Conservation (phyloP, 106 monocot species). For the Allium sativum region DNA sequence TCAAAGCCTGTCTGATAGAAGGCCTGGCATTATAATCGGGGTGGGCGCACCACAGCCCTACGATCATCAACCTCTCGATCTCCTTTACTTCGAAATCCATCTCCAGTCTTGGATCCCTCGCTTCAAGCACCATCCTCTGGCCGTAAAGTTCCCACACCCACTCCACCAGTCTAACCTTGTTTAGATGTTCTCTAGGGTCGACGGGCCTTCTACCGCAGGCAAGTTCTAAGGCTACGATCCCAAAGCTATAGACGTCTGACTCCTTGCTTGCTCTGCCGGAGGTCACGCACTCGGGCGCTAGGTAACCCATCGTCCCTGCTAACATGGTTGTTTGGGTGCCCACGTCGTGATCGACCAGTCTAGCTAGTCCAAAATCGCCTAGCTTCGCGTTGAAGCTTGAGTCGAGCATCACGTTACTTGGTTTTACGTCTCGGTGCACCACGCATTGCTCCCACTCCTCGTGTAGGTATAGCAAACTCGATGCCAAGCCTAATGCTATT, state of each 20-base stretch:
- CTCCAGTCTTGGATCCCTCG: background rate
- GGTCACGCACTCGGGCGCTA: slow-evolving; percentile 11
- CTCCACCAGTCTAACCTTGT: slow-evolving; percentile 2
- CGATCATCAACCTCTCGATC: slow-evolving; percentile 2
- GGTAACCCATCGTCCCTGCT: slow-evolving; percentile 21
- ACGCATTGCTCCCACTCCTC: slow-evolving; percentile 22
- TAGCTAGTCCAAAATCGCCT: slow-evolving; percentile 25
- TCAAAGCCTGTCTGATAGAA: slow-evolving; percentile 5
- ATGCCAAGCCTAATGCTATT: slow-evolving; percentile 10
- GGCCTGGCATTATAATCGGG: slow-evolving; percentile 1
- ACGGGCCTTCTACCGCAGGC: slow-evolving; percentile 13
- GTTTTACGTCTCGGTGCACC: slow-evolving; percentile 18
- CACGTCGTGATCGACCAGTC: slow-evolving; percentile 6
- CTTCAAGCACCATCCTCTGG: background rate
- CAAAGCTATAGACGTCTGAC: slow-evolving; percentile 23
- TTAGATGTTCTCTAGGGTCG: background rate
- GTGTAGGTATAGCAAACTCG: slow-evolving; percentile 18
- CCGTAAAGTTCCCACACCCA: slow-evolving; percentile 24
- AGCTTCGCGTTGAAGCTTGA: slow-evolving; percentile 14
- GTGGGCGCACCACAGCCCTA: slow-evolving; percentile 10
- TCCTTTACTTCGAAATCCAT: slow-evolving; percentile 6
- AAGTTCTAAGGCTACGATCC: slow-evolving; percentile 13
- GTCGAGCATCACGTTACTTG: slow-evolving; percentile 25
- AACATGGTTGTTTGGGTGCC: slow-evolving; percentile 14
- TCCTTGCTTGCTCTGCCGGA: slow-evolving; percentile 12